These are phyloP conservation scores for Aspergillus terreus DNA, from an alignment of 2,329 filamentous ascomycete species.

Conservation along the genomic window DNA sequence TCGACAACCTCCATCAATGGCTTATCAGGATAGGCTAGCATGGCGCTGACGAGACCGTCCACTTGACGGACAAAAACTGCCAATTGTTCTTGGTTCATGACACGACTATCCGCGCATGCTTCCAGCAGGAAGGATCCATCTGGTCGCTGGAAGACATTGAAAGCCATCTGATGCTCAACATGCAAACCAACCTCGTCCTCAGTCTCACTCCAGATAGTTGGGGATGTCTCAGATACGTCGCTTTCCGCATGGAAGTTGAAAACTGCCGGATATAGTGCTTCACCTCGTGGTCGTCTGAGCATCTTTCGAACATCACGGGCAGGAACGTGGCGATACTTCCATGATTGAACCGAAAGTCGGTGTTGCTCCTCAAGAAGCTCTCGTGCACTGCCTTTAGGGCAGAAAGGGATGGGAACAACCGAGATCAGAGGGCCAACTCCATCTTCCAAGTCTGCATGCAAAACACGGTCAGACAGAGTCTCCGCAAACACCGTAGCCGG, in stretches of 20 bases:
- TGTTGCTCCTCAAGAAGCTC: conserved; percentile 24
- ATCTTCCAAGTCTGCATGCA: conserved; percentile 24
- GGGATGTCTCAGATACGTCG: conserved; percentile 3
- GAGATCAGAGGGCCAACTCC: conserved; percentile 31
- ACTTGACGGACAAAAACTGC: conserved; percentile 27
- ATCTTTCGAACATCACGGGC: conserved; percentile 27
- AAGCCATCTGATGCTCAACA: conserved; percentile 41
- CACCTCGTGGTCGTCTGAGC: conserved; percentile 21
- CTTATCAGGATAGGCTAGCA: conserved; percentile 25
- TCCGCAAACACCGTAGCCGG: conserved; percentile 29
- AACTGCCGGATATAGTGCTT: conserved; percentile 30
- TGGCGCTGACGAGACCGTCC: conserved; percentile 25
- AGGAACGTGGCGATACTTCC: conserved; percentile 26
- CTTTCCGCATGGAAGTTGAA: conserved; percentile 29
- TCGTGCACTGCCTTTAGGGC: conserved; percentile 19
- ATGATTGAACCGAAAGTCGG: conserved; percentile 21
- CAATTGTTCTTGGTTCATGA: conserved; percentile 27
- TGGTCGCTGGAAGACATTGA: conserved; percentile 32
- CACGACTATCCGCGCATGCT: conserved; percentile 19
- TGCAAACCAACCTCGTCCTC: conserved; percentile 32
- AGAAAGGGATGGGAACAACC: conserved; percentile 32
- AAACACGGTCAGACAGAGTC: conserved; percentile 29
- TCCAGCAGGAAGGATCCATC: conserved; percentile 22
- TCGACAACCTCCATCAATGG: conserved; percentile 20
- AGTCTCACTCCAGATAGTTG: conserved; percentile 24